Evolutionary conservation across 139 green algal genomes (phyloP), one percentile per base, ranked within the genome.

Genomic region (Coelastrella sp.): DNA sequence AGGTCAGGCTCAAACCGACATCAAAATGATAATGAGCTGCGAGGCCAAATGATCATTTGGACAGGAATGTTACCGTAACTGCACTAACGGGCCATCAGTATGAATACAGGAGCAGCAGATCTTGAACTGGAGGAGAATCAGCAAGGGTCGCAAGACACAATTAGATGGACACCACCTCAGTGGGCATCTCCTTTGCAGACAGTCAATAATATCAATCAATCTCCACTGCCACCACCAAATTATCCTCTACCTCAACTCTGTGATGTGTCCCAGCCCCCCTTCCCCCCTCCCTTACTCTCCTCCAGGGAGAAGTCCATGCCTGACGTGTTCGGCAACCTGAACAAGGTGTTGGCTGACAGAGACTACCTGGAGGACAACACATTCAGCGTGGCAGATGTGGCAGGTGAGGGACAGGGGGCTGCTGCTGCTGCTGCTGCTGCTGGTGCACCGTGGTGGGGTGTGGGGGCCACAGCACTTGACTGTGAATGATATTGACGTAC

Each of bases 381-480:
- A 5, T 92, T 94, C 92, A 89, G 27, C 57, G 87, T 94, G 35
- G 24, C n/a, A 1, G 92, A 94, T 14, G 92, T 94, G 68, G 70
- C 83, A 76, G 68, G 68, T 76, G 19, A 25, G 68, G 19, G 24
- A 14, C 12, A 65, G 6, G 14, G 24, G 19, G 11, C 11, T 85
- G 19, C 20, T 63, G 49, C 8, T 63, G 79, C 12, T 76, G 17
- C 68, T 76, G 17, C 68, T 76, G 68, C 68, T 76, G 68, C 15
- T 70, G 63, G 63, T 70, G 63, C 63, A 22, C 12, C 4, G 63
- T 70, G 12, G 35, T 49, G 35, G 35, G 35, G 35, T 49, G 35
- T 49, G 35, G 1, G 35, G 35, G 35, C 35, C 35, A 49, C 3
- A 49, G 35, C 35, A 49, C 35, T n/a, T n/a, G n/a, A n/a, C n/a